Conservation (phyloP, 306 rosid species). For the Vigna radiata region DNA sequence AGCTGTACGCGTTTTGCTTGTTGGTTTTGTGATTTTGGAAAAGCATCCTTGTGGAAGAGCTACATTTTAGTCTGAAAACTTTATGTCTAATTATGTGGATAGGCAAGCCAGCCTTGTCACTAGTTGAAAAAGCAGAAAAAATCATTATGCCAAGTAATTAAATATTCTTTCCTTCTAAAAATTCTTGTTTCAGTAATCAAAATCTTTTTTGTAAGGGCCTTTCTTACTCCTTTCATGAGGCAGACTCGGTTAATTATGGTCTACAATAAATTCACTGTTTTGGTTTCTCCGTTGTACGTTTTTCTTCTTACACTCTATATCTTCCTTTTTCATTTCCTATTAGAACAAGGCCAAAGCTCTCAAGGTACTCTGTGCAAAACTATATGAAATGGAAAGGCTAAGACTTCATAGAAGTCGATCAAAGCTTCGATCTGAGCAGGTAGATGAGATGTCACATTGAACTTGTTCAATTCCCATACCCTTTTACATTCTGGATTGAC, state of each 20-base stretch:
- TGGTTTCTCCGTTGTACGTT: conserved; percentile 31
- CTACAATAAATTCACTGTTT: conserved; percentile 25
- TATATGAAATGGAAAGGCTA: conserved; percentile 82
- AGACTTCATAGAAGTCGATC: conserved; percentile 73
- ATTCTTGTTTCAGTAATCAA: conserved; percentile 14
- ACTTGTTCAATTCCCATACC: conserved; percentile 13
- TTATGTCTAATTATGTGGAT: background rate
- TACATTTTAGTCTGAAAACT: conserved; percentile 20
- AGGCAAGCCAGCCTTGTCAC: background rate
- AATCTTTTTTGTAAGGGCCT: conserved; percentile 10
- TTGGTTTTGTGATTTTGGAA: background rate
- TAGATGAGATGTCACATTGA: conserved; percentile 31
- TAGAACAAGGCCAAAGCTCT: conserved; percentile 94
- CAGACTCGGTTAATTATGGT: background rate
- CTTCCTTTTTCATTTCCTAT: conserved; percentile 38
- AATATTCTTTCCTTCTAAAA: background rate
- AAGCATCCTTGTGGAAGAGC: conserved; percentile 22
- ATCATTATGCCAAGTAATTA: background rate
- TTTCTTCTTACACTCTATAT: conserved; percentile 18
- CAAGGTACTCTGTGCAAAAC: conserved; percentile 87
- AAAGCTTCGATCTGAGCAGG: conserved; percentile 87
- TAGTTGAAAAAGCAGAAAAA: conserved; percentile 15
- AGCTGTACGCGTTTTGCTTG: conserved; percentile 13
- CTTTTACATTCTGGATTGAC: conserved; percentile 35
- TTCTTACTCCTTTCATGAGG: conserved; percentile 17